phyloP scores from a whole-genome alignment of 1,139 yeast species.

The Magnusiomyces paraingens region DNA sequence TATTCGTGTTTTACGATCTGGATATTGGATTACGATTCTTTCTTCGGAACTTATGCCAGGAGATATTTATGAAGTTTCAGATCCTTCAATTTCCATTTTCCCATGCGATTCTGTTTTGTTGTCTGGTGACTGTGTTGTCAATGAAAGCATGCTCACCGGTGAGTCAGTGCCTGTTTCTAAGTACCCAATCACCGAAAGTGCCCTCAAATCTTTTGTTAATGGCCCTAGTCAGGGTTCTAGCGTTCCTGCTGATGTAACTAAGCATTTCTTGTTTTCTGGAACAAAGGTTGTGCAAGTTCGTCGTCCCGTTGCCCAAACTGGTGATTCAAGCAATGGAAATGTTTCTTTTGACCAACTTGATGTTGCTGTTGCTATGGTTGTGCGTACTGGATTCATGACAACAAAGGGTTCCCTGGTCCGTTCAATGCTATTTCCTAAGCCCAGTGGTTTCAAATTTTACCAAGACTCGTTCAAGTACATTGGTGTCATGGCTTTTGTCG shows the following conservation, averaged over 20 bases:
- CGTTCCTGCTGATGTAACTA: constrained; percentile 61
- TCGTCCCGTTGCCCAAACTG: constrained; percentile 36
- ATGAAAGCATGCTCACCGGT: constrained; percentile 95
- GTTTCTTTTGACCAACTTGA: constrained; percentile 33
- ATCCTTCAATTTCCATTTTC: constrained; percentile 61
- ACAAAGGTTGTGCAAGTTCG: constrained; percentile 82
- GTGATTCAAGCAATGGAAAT: constrained; percentile 22
- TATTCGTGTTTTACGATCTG: constrained; percentile 86
- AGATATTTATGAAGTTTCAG: constrained; percentile 85
- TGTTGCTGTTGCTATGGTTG: constrained; percentile 81
- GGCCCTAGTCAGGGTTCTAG: constrained; percentile 35
- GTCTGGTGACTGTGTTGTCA: constrained; percentile 89
- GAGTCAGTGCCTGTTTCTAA: constrained; percentile 96
- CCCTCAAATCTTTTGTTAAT: constrained; percentile 44
- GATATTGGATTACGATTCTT: constrained; percentile 80
- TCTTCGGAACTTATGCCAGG: constrained; percentile 93
- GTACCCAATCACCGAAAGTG: constrained; percentile 55
- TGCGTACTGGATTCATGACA: constrained; percentile 87
- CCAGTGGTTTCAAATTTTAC: constrained; percentile 88
- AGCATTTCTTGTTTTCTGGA: constrained; percentile 77
- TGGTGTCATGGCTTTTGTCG: constrained; percentile 88
- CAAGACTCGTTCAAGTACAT: constrained; percentile 91
- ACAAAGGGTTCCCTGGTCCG: constrained; percentile 94
- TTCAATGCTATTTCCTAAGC: constrained; percentile 94
- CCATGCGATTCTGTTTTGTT: constrained; percentile 88